Conservation (phyloP, 2,329 filamentous ascomycete genomes). For the Alternaria viburni region DNA sequence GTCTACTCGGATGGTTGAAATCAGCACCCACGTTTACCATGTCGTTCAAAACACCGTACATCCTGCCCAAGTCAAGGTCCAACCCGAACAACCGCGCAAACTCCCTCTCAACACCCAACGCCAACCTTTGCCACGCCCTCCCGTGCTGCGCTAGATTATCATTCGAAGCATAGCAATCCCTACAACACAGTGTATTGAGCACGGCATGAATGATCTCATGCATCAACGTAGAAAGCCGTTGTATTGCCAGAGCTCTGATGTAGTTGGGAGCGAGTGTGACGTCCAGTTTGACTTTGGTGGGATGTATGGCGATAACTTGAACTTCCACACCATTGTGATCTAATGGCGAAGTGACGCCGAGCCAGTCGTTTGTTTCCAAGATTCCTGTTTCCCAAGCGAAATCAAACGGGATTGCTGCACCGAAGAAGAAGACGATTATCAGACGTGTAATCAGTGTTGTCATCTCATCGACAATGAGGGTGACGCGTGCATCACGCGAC, state of each 20-base stretch:
- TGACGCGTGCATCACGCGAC: not conserved
- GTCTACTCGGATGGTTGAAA: not conserved
- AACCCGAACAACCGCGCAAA: not conserved
- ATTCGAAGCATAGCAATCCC: not conserved
- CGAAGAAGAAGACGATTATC: not conserved
- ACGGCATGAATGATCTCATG: not conserved
- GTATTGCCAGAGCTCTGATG: not conserved
- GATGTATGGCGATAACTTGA: not conserved
- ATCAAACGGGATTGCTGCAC: not conserved
- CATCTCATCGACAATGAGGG: not conserved
- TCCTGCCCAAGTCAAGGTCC: not conserved
- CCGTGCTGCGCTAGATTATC: not conserved
- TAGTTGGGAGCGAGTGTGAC: fast-evolving
- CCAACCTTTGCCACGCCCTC: not conserved
- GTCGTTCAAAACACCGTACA: not conserved
- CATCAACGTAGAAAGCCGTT: not conserved
- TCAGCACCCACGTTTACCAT: fast-evolving
- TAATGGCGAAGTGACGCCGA: not conserved
- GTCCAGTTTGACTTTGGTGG: not conserved
- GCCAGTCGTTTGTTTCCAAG: not conserved
- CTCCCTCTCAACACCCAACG: not conserved
- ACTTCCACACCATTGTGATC: too few species aligned
- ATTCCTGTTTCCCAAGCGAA: not conserved
- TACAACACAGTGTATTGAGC: not conserved
- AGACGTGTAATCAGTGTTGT: not conserved